These are phyloP conservation scores for Fusarium citri DNA, from an alignment of 2,329 filamentous ascomycete genomes.

Conservation along the genomic window DNA sequence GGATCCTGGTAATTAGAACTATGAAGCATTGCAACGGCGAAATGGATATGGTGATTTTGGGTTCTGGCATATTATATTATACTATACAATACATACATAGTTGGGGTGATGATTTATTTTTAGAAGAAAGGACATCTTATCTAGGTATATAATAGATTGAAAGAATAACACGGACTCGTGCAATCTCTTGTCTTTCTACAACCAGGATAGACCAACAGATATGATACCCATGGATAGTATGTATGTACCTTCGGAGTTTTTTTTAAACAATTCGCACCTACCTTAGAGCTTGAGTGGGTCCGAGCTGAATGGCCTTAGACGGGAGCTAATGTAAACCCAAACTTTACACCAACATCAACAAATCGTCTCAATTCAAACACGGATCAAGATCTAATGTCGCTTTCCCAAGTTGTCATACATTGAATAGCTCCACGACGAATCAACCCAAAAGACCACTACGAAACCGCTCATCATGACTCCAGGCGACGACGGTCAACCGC, in stretches of 20 bases:
- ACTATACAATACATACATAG: background rate
- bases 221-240: background rate
- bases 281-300: background rate
- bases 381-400: background rate
- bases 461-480: conserved; percentile 45
- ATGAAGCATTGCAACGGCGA: conserved; percentile 30
- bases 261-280: background rate
- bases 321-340: conserved; percentile 18
- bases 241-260: background rate
- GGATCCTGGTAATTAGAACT: background rate
- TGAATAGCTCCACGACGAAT: background rate
- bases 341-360: conserved; percentile 6
- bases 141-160: background rate
- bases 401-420: background rate
- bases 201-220: background rate
- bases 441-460: background rate
- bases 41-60: conserved; percentile 15
- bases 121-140: background rate
- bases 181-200: background rate
- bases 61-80: background rate
- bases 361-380: background rate
- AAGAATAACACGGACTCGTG: background rate
- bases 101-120: background rate
- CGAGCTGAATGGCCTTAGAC: conserved; percentile 3
- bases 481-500: conserved; percentile 50